phyloP scores from a whole-genome alignment of 139 green algal genomes.

The Nannochloris sp. region DNA sequence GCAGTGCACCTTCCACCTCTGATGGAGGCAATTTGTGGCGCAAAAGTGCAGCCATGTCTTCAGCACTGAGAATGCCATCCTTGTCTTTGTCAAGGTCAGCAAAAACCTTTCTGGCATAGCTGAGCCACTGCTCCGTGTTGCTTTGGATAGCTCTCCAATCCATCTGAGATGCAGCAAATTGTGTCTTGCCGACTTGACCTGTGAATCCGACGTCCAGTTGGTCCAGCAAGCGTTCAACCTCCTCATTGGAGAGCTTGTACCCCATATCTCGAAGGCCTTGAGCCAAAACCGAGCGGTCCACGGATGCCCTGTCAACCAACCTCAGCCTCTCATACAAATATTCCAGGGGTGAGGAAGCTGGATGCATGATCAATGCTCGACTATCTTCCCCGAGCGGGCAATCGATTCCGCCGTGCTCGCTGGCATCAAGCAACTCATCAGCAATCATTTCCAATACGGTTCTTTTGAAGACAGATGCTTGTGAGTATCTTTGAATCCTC shows the following conservation, averaged over 20 bases:
- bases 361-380: slow-evolving; percentile 4
- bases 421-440: slow-evolving; percentile 57
- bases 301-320: slow-evolving; percentile 11
- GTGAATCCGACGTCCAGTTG: slow-evolving; percentile 41
- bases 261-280: slow-evolving; percentile 41
- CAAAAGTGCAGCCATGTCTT: slow-evolving; percentile 45
- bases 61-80: slow-evolving; percentile 4
- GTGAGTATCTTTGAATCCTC: slow-evolving; percentile 57
- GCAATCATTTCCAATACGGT: slow-evolving; percentile 83
- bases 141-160: slow-evolving; percentile 36
- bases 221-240: slow-evolving; percentile 33
- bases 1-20: slow-evolving; percentile 61
- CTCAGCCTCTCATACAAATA: slow-evolving; percentile 18
- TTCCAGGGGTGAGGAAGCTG: slow-evolving; percentile 11
- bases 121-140: slow-evolving; percentile 54
- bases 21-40: slow-evolving; percentile 54
- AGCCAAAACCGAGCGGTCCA: slow-evolving; percentile 30
- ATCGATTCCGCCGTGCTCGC: neutral
- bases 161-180: slow-evolving; percentile 34
- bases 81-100: slow-evolving; percentile 43
- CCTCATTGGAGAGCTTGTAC: slow-evolving; percentile 40
- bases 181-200: slow-evolving; percentile 16
- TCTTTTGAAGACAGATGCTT: slow-evolving; percentile 59
- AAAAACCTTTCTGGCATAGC: slow-evolving; percentile 43
- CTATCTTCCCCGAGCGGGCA: neutral